Conservation (phyloP, 2,329 filamentous ascomycete genomes). For the Trichoderma sp. region DNA sequence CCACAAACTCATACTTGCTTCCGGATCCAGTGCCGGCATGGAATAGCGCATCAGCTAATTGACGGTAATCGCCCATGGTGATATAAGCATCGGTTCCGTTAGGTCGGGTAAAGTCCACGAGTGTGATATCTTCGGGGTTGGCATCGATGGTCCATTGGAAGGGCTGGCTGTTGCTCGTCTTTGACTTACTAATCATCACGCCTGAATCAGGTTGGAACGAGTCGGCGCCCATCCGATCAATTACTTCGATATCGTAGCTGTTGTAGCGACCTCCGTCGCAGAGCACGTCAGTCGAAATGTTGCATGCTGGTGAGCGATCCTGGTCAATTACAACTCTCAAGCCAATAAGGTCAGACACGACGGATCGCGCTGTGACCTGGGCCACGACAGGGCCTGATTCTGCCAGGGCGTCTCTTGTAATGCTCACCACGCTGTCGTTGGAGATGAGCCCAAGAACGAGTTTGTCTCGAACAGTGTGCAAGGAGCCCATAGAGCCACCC, state of each 20-base stretch:
- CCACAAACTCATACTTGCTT: slow-evolving; percentile 48
- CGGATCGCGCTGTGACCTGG: slow-evolving; percentile 46
- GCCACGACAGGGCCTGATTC: slow-evolving; percentile 44
- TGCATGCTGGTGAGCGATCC: slow-evolving; percentile 46
- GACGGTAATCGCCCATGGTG: slow-evolving; percentile 52
- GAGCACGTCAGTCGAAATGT: slow-evolving; percentile 39
- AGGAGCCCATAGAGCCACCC: slow-evolving; percentile 48
- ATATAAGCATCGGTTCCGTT: slow-evolving; percentile 47
- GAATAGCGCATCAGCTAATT: slow-evolving; percentile 53
- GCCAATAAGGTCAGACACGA: slow-evolving; percentile 45
- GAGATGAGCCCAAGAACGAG: slow-evolving; percentile 48
- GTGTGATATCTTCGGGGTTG: slow-evolving; percentile 50
- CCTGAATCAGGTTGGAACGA: slow-evolving; percentile 51
- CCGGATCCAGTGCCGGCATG: slow-evolving; percentile 52
- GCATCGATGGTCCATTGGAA: slow-evolving; percentile 56
- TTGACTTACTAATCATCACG: slow-evolving; percentile 54
- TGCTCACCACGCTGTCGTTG: slow-evolving; percentile 41
- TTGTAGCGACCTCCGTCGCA: slow-evolving; percentile 52
- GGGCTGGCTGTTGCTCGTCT: slow-evolving; percentile 39
- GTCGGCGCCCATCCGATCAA: slow-evolving; percentile 54
- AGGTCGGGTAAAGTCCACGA: slow-evolving; percentile 49
- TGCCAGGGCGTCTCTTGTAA: slow-evolving; percentile 43
- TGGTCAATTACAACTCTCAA: slow-evolving; percentile 45
- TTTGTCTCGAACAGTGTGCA: slow-evolving; percentile 54
- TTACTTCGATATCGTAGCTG: slow-evolving; percentile 51